Conservation (phyloP, 2,329 filamentous ascomycete species). For the Cyphellophora attinorum region DNA sequence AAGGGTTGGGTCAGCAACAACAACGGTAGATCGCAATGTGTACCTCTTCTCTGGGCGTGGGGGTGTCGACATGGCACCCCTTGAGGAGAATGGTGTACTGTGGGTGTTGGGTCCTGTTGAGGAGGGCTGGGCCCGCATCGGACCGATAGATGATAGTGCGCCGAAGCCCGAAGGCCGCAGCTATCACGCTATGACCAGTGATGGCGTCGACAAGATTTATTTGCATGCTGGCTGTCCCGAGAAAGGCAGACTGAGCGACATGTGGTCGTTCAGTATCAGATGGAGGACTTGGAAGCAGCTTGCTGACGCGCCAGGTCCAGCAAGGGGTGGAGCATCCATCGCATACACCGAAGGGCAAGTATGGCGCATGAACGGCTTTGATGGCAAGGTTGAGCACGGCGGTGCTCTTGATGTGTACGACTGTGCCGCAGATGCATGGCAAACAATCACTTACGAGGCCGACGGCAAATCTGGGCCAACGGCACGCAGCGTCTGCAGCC, state of each 20-base stretch:
- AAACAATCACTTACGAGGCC: slow-evolving; percentile 14
- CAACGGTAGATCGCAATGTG: slow-evolving; percentile 58
- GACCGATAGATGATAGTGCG: slow-evolving; percentile 39
- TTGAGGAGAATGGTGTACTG: slow-evolving; percentile 65
- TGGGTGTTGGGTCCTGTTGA: slow-evolving; percentile 64
- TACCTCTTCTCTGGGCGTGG: slow-evolving; percentile 76
- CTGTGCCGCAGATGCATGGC: slow-evolving; percentile 30
- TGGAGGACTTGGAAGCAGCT: slow-evolving; percentile 58
- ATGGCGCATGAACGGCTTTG: slow-evolving; percentile 73
- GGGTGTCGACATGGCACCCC: slow-evolving; percentile 56
- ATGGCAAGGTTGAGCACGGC: slow-evolving; percentile 60
- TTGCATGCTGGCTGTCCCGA: slow-evolving; percentile 67
- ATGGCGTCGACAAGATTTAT: slow-evolving; percentile 60
- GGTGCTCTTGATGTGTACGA: slow-evolving; percentile 59
- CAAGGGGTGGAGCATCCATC: slow-evolving; percentile 59
- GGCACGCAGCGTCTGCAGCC: slow-evolving; percentile 39
- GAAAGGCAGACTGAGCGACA: slow-evolving; percentile 54
- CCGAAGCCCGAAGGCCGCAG: slow-evolving; percentile 56
- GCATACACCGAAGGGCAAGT: slow-evolving; percentile 54
- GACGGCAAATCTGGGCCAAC: slow-evolving; percentile 38
- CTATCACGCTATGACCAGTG: slow-evolving; percentile 56
- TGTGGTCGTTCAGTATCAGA: slow-evolving; percentile 68
- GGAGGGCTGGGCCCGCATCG: slow-evolving; percentile 55
- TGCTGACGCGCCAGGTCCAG: slow-evolving; percentile 55
- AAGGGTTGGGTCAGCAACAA: slow-evolving; percentile 64